Evolutionary conservation across 495 filamentous ascomycete species (phyloP).

Genomic region (Neurospora hispaniola): DNA sequence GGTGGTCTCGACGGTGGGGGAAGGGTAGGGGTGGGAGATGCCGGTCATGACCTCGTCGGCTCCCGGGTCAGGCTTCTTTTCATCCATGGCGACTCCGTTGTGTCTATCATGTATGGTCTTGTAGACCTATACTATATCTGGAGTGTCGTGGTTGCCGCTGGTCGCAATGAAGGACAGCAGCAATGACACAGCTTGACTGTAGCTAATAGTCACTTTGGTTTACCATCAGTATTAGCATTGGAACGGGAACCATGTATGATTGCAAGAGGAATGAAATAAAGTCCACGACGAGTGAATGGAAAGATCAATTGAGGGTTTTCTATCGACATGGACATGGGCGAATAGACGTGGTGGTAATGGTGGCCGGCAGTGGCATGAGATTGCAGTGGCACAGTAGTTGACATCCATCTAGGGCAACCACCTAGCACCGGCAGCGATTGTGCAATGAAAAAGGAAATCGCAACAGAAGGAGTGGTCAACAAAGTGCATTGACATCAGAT

Average conservation of each 20-base stretch:
- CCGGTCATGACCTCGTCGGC: conserved; percentile 13
- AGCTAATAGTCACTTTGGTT: conserved; percentile 4
- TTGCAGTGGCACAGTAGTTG: not conserved
- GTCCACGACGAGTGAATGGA: not conserved
- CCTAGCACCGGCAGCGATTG: not conserved
- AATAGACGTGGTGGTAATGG: not conserved
- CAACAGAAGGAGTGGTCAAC: not conserved
- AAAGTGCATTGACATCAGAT: not conserved
- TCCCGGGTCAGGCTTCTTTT: conserved; percentile 11
- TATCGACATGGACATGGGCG: not conserved
- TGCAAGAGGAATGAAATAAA: not conserved
- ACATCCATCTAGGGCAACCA: not conserved
- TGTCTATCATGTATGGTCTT: not conserved
- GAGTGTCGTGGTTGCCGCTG: not conserved
- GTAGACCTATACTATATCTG: not conserved
- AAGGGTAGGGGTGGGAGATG: conserved; percentile 19
- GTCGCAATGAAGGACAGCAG: not conserved
- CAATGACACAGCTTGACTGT: not conserved
- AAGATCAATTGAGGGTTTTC: not conserved
- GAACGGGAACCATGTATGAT: not conserved
- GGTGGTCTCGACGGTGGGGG: conserved; percentile 15
- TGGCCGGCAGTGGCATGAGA: not conserved
- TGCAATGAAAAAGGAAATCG: not conserved
- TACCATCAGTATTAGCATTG: conserved; percentile 16
- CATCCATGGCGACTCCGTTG: conserved; percentile 11